A percentile compares a stretch with the other conserved stretches of the same genome.
Evolutionary conservation across 1,284 basidiomycete species (phyloP).

Genomic region (Gymnopus androsaceus): DNA sequence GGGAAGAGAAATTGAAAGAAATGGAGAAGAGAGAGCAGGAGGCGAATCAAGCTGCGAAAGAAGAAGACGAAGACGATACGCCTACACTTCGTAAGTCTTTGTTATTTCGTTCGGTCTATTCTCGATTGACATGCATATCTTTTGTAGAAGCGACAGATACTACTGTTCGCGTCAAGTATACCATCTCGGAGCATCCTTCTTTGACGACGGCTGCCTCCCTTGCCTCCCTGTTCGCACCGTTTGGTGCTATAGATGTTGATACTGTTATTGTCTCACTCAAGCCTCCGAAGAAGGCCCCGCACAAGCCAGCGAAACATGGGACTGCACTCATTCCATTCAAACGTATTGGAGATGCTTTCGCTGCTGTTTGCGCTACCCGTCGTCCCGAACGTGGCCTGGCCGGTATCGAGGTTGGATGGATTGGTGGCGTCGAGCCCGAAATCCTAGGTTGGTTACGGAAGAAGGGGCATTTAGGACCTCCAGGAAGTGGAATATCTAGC

Average conservation of each 20-base stretch:
- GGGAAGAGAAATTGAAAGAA: conserved; percentile 67
- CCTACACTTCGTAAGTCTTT: conserved; percentile 53
- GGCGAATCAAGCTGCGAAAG: conserved; percentile 39
- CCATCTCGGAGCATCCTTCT: conserved; percentile 54
- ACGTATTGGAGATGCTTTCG: conserved; percentile 72
- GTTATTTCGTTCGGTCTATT: neutral
- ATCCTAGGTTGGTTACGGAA: conserved; percentile 77
- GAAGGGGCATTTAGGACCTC: conserved; percentile 58
- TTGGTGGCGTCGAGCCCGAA: conserved; percentile 69
- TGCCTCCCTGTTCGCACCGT: conserved; percentile 52
- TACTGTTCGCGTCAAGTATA: conserved; percentile 71
- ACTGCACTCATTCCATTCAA: conserved; percentile 75
- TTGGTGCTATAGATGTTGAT: conserved; percentile 61
- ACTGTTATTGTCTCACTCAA: conserved; percentile 69
- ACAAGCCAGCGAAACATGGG: conserved; percentile 59
- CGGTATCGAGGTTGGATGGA: conserved; percentile 69
- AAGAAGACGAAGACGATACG: conserved; percentile 41
- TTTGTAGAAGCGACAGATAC: conserved; percentile 65
- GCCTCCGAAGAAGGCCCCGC: conserved; percentile 54
- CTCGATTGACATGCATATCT: conserved; percentile 24
- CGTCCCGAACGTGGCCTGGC: conserved; percentile 49
- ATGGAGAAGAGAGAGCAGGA: conserved; percentile 46
- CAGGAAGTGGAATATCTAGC: conserved; percentile 16
- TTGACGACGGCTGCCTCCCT: conserved; percentile 56
- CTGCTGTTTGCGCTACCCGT: conserved; percentile 64